Base-by-base conservation (phyloP, 1,284 basidiomycete species). In the Cutaneotrichosporon dermatis region DNA sequence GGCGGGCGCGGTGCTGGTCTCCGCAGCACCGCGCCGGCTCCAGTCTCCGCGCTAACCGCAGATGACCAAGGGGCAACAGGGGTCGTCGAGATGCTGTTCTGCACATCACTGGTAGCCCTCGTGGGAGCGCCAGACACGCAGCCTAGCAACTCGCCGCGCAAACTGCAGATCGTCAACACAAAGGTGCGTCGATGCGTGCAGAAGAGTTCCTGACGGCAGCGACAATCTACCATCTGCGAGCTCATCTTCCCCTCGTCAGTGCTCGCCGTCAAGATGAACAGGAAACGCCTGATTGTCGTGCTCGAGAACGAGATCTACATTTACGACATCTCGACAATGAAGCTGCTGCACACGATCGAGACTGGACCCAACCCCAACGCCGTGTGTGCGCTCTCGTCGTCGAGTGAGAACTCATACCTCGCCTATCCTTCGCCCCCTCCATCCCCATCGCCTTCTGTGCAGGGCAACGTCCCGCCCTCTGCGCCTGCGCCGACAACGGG, bases 71-170 rank as follows among this genome's bases (percentile, higher is more conserved):
- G 93, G 3, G 90, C 95, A 0, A 86, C 89, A 12, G 92, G 92
- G 34, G 94, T 96, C 63, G 94, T 98, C 10, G 95, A 99, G 79
- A 99, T 99, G 95, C 83, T 99, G 61, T 99, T 99, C 81, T 97
- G 93, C 80, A 99, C 96, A 4, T 96, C 92, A 8, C 84, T 99
- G 61, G 92, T 99, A 55, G 95, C 95, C 0, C 83, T 99, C 41
- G 95, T 99, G 35, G 94, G 95, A 10, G 92, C 92, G 0, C 90
- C 91, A 8, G 92, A 97, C 79, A 72, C 69, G 45, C 87, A 89
- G 55, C 88, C 88, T 11, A 85, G 88, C 60, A 89, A 88, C 40
- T 91, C 88, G 75, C 92, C 93, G 3, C 83, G 95, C 15, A 91
- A 94, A 74, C 80, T 99, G 53, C 93, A 97, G 81, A 98, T 99